phyloP scores from a whole-genome alignment of 1,139 yeast genomes.

The Citeromyces siamensis region DNA sequence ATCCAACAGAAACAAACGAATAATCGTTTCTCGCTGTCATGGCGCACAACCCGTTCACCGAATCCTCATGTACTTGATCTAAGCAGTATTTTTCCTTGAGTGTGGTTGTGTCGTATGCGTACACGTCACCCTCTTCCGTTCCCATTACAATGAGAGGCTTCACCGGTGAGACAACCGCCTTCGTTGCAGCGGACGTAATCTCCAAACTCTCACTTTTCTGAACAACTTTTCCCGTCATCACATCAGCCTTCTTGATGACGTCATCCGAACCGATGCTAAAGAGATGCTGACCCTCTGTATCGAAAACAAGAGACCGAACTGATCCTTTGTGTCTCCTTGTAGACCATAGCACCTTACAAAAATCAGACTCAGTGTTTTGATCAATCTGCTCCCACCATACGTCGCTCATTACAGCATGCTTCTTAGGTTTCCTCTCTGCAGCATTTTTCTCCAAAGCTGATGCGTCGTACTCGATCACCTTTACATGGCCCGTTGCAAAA shows the following conservation, averaged over 20 bases:
- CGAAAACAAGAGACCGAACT: constrained; percentile 64
- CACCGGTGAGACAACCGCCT: constrained; percentile 47
- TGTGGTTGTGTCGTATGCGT: constrained; percentile 46
- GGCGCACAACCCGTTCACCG: constrained; percentile 61
- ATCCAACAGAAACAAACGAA: constrained; percentile 72
- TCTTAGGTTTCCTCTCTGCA: constrained; percentile 8
- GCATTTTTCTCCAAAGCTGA: constrained; percentile 24
- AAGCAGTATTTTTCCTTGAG: constrained; percentile 32
- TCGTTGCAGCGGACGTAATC: constrained; percentile 35
- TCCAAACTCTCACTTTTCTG: constrained; percentile 29
- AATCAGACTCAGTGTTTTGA: constrained; percentile 13
- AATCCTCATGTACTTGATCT: constrained; percentile 53
- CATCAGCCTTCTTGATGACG: constrained; percentile 60
- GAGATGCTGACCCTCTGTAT: constrained; percentile 42
- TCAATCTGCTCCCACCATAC: constrained; percentile 17
- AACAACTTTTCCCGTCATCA: constrained; percentile 67
- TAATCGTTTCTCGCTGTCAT: constrained; percentile 64
- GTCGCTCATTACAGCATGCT: constrained; percentile 9
- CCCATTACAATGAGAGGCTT: constrained; percentile 64
- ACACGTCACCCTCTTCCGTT: constrained; percentile 62
- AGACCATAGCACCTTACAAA: constrained; percentile 46
- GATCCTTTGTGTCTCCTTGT: constrained; percentile 89
- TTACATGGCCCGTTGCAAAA: constrained; percentile 67
- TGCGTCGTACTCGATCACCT: constrained; percentile 41
- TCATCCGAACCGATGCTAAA: constrained; percentile 75